Evolutionary conservation across 208 protist genomes (phyloP).

Genomic region (Herpetomonas tarakana): DNA sequence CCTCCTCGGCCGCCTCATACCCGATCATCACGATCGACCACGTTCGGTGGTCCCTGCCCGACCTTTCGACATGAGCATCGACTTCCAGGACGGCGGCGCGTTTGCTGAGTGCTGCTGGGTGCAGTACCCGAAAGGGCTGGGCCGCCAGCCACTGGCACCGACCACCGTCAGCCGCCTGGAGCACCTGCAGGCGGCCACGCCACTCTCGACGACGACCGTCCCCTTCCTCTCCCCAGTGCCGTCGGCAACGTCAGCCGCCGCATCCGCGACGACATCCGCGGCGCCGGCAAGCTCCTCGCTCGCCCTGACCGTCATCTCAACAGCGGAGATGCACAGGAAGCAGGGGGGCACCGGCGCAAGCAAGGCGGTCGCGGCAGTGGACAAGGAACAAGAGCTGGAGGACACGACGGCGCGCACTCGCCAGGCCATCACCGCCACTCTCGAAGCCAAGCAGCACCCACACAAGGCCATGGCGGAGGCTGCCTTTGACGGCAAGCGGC

Average conservation of each 20-base stretch:
- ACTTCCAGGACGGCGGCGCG: constrained; percentile 58
- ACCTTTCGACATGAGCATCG: constrained; percentile 8
- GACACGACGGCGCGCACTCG: constrained; percentile 36
- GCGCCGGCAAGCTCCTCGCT: constrained; percentile 3
- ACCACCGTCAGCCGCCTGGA: constrained; percentile 3
- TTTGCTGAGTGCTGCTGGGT: constrained; percentile 60
- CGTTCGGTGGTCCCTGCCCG: too few species aligned
- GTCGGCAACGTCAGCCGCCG: neutral
- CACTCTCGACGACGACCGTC: neutral
- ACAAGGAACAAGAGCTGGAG: constrained; percentile 11
- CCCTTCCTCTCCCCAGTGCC: neutral
- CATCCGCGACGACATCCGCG: neutral
- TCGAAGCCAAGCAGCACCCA: constrained; percentile 8
- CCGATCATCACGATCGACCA: too few species aligned
- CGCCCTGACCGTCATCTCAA: neutral
- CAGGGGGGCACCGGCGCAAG: neutral
- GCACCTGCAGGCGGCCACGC: constrained; percentile 1
- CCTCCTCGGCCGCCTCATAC: too few species aligned
- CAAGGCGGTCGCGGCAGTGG: neutral
- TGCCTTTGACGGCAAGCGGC: constrained; percentile 18
- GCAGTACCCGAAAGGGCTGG: constrained; percentile 65
- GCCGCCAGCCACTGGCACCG: constrained; percentile 17
- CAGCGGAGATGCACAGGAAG: neutral
- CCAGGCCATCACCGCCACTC: constrained; percentile 22
- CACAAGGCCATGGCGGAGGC: constrained; percentile 28